These are phyloP conservation scores for Remersonia thermophila DNA, from an alignment of 2,329 filamentous ascomycete species.

Conservation along the genomic window DNA sequence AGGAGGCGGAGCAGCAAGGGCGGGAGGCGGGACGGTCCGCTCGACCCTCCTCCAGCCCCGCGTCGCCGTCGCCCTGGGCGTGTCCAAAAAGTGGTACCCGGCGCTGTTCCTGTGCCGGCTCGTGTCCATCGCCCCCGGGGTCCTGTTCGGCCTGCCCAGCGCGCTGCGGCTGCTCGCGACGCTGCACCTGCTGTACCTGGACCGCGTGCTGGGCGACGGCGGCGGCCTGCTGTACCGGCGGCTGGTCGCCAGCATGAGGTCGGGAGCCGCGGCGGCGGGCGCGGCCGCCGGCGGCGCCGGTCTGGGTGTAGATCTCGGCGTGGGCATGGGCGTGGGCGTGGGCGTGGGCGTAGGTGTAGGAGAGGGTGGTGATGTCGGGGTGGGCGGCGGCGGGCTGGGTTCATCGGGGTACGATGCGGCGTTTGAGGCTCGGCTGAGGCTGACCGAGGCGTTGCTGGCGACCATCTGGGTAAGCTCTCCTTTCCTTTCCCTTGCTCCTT, in stretches of 20 bases:
- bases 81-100: conserved; percentile 60
- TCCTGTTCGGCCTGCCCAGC: conserved; percentile 60
- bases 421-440: conserved; percentile 36
- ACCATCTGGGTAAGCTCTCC: conserved; percentile 54
- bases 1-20: background rate
- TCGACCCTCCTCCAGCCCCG: conserved; percentile 55
- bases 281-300: too few relatives aligned
- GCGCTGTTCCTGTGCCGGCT: conserved; percentile 62
- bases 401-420: conserved; percentile 9
- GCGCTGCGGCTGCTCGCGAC: conserved; percentile 56
- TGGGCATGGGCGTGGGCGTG: background rate
- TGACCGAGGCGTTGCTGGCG: conserved; percentile 59
- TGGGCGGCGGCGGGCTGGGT: background rate
- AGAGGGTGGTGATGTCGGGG: too few relatives aligned
- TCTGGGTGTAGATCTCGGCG: background rate
- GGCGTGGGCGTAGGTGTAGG: too few relatives aligned
- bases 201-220: conserved; percentile 10
- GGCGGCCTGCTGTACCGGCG: too few relatives aligned
- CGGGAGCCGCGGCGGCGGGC: too few relatives aligned
- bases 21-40: conserved; percentile 10
- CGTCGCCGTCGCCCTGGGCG: conserved; percentile 64
- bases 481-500: too few relatives aligned
- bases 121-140: conserved; percentile 55
- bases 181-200: conserved; percentile 32
- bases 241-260: too few relatives aligned